A percentile compares a stretch with the other conserved stretches of the same genome.
Conservation (phyloP, 2,329 filamentous ascomycete species). For the Colletotrichum echinochloae region DNA sequence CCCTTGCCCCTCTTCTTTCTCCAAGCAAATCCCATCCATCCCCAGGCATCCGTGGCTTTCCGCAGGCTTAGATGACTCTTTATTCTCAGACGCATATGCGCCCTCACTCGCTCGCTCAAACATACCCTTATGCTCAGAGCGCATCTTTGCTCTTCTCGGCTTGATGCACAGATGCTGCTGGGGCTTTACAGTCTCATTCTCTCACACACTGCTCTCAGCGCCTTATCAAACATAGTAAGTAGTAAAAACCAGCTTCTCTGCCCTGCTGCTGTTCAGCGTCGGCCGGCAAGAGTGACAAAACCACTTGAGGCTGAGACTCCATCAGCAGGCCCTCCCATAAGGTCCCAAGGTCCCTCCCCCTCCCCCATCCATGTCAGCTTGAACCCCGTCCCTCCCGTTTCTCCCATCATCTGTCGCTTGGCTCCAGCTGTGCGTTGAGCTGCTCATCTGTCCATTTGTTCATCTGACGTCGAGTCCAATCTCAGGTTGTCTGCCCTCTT, state of each 20-base stretch:
- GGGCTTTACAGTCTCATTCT: constrained; percentile 2
- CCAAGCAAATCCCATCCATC: constrained; percentile 2
- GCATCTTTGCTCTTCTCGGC: neutral
- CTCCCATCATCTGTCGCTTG: constrained; percentile 27
- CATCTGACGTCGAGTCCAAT: constrained; percentile 38
- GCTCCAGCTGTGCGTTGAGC: constrained; percentile 36
- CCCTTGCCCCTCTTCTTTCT: constrained; percentile 17
- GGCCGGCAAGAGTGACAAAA: constrained; percentile 19
- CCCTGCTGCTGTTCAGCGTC: constrained; percentile 26
- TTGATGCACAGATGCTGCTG: neutral
- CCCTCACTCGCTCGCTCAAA: constrained; percentile 15
- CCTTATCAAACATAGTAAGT: neutral
- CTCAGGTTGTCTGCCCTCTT: constrained; percentile 24
- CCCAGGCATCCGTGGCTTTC: constrained; percentile 33
- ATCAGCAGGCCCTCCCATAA: constrained; percentile 54
- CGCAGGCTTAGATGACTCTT: constrained; percentile 38
- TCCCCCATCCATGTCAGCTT: constrained; percentile 12
- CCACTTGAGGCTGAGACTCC: constrained; percentile 54
- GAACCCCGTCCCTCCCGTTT: constrained; percentile 15
- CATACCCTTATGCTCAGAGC: constrained; percentile 9
- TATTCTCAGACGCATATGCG: constrained; percentile 10
- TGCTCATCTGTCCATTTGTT: constrained; percentile 45
- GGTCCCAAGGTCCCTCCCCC: constrained; percentile 40
- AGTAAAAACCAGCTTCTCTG: constrained; percentile 1
- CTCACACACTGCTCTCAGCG: neutral